Conservation (phyloP, 2,329 filamentous ascomycete genomes). For the Sclerotinia borealis region DNA sequence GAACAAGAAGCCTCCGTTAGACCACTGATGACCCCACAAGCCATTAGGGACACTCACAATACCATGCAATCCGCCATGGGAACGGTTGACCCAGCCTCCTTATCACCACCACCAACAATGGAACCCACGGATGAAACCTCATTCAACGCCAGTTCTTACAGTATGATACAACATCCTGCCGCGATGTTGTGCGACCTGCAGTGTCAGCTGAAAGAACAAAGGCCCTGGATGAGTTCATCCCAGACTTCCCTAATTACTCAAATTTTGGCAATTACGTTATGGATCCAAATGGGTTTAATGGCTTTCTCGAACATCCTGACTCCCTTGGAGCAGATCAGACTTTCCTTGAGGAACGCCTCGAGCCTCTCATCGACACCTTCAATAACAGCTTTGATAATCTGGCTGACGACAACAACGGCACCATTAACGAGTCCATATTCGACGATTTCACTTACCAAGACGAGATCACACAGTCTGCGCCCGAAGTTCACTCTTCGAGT, state of each 20-base stretch:
- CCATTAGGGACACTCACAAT: conserved; percentile 29
- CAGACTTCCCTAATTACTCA: conserved; percentile 49
- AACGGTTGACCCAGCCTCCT: conserved; percentile 56
- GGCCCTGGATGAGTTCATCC: conserved; percentile 30
- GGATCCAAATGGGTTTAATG: conserved; percentile 50
- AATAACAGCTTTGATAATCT: conserved; percentile 62
- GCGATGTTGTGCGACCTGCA: conserved; percentile 99
- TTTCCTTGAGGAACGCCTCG: conserved; percentile 70
- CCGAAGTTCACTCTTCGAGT: conserved; percentile 34
- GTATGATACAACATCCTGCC: conserved; percentile 99
- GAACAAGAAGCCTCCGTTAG: conserved; percentile 29
- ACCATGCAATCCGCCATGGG: conserved; percentile 30
- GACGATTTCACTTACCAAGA: conserved; percentile 48
- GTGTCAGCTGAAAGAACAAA: conserved; percentile 78
- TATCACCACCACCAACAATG: conserved; percentile 46
- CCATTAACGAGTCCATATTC: conserved; percentile 45
- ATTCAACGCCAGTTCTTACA: conserved; percentile 47
- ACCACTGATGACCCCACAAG: conserved; percentile 23
- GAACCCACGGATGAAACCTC: conserved; percentile 43
- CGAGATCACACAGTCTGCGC: conserved; percentile 31
- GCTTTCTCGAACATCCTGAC: conserved; percentile 64
- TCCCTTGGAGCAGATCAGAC: conserved; percentile 67
- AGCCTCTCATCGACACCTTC: conserved; percentile 64
- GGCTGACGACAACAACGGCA: conserved; percentile 54
- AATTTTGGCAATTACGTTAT: conserved; percentile 46